Evolutionary conservation across 805 yeast species (phyloP), one percentile per base, ranked within the genome.

Genomic region (Candida broadrunensis): DNA sequence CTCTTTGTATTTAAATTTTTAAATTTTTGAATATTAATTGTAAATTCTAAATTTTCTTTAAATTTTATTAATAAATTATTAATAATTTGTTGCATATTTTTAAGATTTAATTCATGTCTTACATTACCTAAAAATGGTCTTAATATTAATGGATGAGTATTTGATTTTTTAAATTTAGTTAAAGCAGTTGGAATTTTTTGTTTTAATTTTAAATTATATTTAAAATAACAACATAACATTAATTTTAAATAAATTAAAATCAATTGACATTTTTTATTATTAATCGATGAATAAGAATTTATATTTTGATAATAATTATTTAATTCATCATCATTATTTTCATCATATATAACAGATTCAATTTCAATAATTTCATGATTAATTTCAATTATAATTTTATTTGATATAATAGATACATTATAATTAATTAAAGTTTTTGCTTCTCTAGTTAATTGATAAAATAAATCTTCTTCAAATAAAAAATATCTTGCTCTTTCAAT

Each of bases 381-480:
- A 15, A 85, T 61, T 45, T 85, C 88, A 33, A 88, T 70, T 0
- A 75, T 70, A 16, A 90, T 75, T 49, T 80, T 82, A 44, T 82
- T 80, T 38, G 74, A 75, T 23, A 85, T 80, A 14, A 82, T 74
- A 13, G 73, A 71, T 3, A 88, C 91, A 40, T 85, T 83, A 48
- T 81, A 79, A 15, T 88, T 78, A 8, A 83, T 74, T 43, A 91
- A 65, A 5, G 72, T 57, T 23, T 83, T 74, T 1, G 95, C 88
- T 60, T 91, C 99, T 47, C 81, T 78, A 18, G 82, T 72, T 41
- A 91, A 62, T 50, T 83, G 89, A 59, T 78, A 80, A 65, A 88
- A 88, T 40, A 91, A 69, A 59, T 91, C 98, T 54, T 87, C 93
- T 55, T 91, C 98, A 64, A 91, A 91, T 6, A 90, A 69, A 44